Percentiles rank a stretch among this genome's conserved stretches.
phyloP scores from a whole-genome alignment of 345 rosid genomes.

The Eucalyptus decipiens region DNA sequence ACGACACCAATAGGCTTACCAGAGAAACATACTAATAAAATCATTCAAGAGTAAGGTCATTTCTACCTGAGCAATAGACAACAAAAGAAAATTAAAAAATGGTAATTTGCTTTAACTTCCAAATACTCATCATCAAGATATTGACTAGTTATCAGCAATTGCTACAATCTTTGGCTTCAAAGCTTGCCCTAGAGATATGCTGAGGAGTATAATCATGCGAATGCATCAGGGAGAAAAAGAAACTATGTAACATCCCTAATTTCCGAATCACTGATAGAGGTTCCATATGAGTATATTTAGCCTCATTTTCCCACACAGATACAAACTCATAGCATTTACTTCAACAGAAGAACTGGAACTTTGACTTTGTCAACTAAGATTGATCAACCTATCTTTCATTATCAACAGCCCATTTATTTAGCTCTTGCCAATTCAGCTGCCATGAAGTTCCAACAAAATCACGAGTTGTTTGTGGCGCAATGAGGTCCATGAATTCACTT shows the following conservation, averaged over 20 bases:
- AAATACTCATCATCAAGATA: not conserved
- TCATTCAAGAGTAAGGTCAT: not conserved
- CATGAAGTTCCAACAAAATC: not conserved
- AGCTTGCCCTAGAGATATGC: not conserved
- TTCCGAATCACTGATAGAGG: not conserved
- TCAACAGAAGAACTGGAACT: no score
- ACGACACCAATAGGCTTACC: not conserved
- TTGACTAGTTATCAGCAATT: not conserved
- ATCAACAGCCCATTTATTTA: not conserved
- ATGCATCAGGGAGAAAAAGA: not conserved
- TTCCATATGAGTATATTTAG: not conserved
- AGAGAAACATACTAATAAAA: not conserved
- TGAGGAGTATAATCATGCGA: not conserved
- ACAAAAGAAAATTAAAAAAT: not conserved
- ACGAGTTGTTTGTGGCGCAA: not conserved
- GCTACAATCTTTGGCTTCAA: not conserved
- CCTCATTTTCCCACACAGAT: not conserved
- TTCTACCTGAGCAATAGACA: not conserved
- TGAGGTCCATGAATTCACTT: not conserved
- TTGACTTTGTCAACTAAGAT: no score
- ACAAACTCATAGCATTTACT: no score
- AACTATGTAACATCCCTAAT: not conserved
- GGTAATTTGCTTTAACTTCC: not conserved
- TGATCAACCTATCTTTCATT: no score
- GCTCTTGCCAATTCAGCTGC: not conserved